Percentiles rank a stretch among this genome's conserved stretches.
These are phyloP conservation scores for Keithomyces neogunnii DNA, from an alignment of 2,329 filamentous ascomycete species.

Conservation along the genomic window DNA sequence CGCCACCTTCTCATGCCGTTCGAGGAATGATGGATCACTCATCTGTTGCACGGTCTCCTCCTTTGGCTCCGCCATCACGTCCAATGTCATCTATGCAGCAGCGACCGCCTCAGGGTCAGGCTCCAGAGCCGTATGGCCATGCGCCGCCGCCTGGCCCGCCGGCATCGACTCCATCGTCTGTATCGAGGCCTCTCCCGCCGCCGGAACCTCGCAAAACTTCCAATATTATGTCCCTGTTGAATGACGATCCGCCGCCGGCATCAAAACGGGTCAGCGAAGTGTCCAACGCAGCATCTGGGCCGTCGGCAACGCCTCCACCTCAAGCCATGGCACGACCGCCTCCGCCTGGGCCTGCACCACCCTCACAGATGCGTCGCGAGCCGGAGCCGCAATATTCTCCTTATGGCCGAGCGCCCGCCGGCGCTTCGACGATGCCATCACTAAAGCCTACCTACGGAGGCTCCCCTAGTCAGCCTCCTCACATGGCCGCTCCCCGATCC, in stretches of 20 bases:
- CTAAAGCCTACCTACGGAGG: constrained; percentile 44
- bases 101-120: constrained; percentile 20
- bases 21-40: constrained; percentile 32
- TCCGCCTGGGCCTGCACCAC: constrained; percentile 29
- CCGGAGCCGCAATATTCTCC: constrained; percentile 38
- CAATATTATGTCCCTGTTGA: constrained; percentile 54
- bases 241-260: constrained; percentile 45
- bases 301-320: constrained; percentile 42
- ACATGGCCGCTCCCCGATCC: constrained; percentile 35
- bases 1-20: constrained; percentile 27
- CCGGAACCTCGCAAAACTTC: constrained; percentile 51
- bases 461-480: constrained; percentile 39
- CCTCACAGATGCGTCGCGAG: constrained; percentile 39
- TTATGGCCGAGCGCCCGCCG: constrained; percentile 30
- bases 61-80: constrained; percentile 28
- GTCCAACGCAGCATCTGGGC: constrained; percentile 26
- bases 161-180: neutral
- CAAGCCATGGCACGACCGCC: constrained; percentile 31
- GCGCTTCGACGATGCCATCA: constrained; percentile 41
- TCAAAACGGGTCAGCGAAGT: constrained; percentile 46
- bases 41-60: constrained; percentile 27
- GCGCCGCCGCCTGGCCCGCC: constrained; percentile 15
- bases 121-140: constrained; percentile 21
- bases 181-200: constrained; percentile 29
- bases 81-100: constrained; percentile 30